Percentiles rank a stretch among this genome's conserved stretches.
These are phyloP conservation scores for Populus euphratica DNA, from an alignment of 345 rosid genomes.

Conservation along the genomic window DNA sequence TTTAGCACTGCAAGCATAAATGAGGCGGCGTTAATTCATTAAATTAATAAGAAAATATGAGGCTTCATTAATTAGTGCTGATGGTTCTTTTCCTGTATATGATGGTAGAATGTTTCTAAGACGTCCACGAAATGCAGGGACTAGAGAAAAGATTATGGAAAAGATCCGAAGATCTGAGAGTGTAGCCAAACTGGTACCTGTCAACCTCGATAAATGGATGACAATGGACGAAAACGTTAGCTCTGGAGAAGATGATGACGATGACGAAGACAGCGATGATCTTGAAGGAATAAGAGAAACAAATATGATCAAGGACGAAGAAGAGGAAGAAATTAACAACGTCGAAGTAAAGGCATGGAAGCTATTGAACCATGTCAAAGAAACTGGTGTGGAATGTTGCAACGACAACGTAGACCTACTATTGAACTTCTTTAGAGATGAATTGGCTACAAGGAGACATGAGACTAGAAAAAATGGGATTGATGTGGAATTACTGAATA, in stretches of 20 bases:
- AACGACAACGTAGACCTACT: conserved; percentile 13
- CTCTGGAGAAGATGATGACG: conserved; percentile 19
- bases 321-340: conserved; percentile 24
- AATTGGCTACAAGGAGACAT: conserved; percentile 20
- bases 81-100: not conserved
- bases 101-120: not conserved
- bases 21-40: not conserved
- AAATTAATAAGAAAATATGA: not conserved
- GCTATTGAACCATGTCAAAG: conserved; percentile 38
- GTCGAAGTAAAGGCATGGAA: conserved; percentile 43
- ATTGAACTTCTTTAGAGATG: conserved; percentile 50
- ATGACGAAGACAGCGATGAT: not conserved
- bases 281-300: not conserved
- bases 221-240: conserved; percentile 27
- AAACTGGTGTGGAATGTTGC: conserved; percentile 24
- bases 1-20: not conserved
- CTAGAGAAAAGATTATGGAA: conserved; percentile 36
- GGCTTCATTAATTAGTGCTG: not conserved
- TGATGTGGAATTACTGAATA: conserved; percentile 22
- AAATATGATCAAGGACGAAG: conserved; percentile 8
- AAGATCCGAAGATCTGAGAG: conserved; percentile 34
- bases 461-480: conserved; percentile 2
- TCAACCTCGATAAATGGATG: conserved; percentile 36
- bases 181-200: conserved; percentile 28
- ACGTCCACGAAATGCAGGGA: conserved; percentile 22